phyloP scores from a whole-genome alignment of 2,329 filamentous ascomycete species.

The Pseudohalonectria lignicola region DNA sequence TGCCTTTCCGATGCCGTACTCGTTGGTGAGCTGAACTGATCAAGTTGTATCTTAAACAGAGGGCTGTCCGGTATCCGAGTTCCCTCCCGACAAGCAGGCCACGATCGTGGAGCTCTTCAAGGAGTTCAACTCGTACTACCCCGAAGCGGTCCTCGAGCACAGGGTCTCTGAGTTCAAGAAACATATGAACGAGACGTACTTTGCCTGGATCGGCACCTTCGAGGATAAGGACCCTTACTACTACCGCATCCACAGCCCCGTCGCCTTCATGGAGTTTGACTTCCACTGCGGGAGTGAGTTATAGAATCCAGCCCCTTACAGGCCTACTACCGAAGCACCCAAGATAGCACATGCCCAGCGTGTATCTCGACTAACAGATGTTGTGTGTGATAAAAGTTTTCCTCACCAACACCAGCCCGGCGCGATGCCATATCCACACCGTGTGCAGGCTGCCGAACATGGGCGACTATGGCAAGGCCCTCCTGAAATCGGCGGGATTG shows the following conservation, averaged over 20 bases:
- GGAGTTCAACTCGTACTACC: slow-evolving; percentile 61
- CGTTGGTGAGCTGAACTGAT: no score
- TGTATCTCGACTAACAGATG: no score
- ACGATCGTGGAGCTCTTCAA: slow-evolving; percentile 47
- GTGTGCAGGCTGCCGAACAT: slow-evolving; percentile 60
- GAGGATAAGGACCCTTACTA: slow-evolving; percentile 62
- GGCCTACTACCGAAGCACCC: no score
- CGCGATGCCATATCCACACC: slow-evolving; percentile 73
- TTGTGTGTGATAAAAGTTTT: slow-evolving; percentile 51
- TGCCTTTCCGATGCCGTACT: no score
- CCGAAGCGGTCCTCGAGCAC: slow-evolving; percentile 32
- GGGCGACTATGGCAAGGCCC: slow-evolving; percentile 60
- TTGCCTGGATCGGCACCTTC: slow-evolving; percentile 66
- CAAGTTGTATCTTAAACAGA: no score
- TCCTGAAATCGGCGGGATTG: slow-evolving; percentile 16
- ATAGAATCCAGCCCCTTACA: no score
- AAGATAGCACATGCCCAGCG: no score
- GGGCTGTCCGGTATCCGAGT: slow-evolving; percentile 43
- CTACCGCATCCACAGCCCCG: slow-evolving; percentile 66
- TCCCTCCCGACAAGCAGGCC: slow-evolving; percentile 36
- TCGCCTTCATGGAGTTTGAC: slow-evolving; percentile 67
- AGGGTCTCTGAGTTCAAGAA: slow-evolving; percentile 26
- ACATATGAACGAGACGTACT: slow-evolving; percentile 62
- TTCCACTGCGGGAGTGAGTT: slow-evolving; percentile 51
- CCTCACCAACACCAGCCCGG: slow-evolving; percentile 59